Evolutionary conservation across 805 yeast species (phyloP).

Genomic region (Starmerella stellata): DNA sequence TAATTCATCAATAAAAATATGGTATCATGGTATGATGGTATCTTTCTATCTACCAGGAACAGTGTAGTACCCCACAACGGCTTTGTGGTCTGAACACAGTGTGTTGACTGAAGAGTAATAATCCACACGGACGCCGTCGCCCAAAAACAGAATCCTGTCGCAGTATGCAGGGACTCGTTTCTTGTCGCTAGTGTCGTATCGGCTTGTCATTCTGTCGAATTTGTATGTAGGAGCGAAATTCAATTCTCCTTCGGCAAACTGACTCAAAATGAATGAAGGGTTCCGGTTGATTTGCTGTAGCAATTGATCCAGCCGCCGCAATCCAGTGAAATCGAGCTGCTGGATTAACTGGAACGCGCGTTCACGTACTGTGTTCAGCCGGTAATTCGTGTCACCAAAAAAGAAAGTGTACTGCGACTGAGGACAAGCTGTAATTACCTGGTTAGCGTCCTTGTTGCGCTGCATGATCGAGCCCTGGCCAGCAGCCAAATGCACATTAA

Average conservation of each 20-base stretch:
- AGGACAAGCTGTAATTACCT: conserved; percentile 30
- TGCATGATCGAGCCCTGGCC: conserved; percentile 68
- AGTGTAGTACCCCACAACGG: conserved; percentile 43
- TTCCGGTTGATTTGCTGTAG: conserved; percentile 59
- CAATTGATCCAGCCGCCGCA: conserved; percentile 63
- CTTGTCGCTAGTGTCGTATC: conserved; percentile 79
- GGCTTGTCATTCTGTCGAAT: conserved; percentile 67
- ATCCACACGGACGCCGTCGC: conserved; percentile 38
- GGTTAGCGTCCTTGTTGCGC: conserved; percentile 70
- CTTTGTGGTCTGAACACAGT: conserved; percentile 73
- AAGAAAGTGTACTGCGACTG: conserved; percentile 76
- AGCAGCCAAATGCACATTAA: conserved; percentile 83
- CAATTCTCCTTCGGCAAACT: conserved; percentile 64
- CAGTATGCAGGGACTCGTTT: conserved; percentile 96
- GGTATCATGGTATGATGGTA: no score
- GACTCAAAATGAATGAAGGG: conserved; percentile 43
- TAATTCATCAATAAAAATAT: no score
- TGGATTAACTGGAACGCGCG: conserved; percentile 42
- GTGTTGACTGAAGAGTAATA: conserved; percentile 41
- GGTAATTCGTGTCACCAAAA: conserved; percentile 86
- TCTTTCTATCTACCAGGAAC: no score
- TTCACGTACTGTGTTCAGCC: conserved; percentile 56
- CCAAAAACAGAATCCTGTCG: conserved; percentile 61
- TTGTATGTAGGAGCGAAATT: conserved; percentile 83
- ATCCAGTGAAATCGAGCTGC: conserved; percentile 30